Percentiles rank a stretch among this genome's conserved stretches.
Conservation (phyloP, 352 stramenopile species). For the Globisporangium uncinulatum region DNA sequence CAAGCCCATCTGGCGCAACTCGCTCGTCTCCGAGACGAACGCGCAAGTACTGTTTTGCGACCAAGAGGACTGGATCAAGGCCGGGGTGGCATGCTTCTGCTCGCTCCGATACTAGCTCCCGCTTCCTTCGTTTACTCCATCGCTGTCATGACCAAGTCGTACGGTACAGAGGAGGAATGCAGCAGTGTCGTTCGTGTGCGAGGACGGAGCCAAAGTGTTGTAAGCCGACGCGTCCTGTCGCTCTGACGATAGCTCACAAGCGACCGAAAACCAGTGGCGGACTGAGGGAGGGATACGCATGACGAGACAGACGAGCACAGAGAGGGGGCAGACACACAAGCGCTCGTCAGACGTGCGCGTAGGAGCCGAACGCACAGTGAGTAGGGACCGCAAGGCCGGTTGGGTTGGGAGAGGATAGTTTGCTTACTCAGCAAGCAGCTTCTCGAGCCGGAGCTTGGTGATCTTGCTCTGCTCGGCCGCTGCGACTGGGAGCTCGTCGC, state of each 20-base stretch:
- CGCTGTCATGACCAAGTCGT: neutral
- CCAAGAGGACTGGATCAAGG: conserved; percentile 92
- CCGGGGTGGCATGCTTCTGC: conserved; percentile 89
- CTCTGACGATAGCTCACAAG: neutral
- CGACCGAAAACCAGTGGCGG: neutral
- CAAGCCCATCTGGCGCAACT: conserved; percentile 64
- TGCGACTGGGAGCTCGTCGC: conserved; percentile 50
- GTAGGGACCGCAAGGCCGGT: too few species aligned
- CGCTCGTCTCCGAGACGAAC: conserved; percentile 88
- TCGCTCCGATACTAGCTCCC: conserved; percentile 82
- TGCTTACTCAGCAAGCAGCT: conserved; percentile 60
- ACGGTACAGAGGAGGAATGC: too few species aligned
- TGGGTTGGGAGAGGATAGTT: neutral
- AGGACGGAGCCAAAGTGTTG: too few species aligned
- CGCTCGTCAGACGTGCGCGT: neutral
- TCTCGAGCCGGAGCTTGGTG: conserved; percentile 60
- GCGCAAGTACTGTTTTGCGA: conserved; percentile 77
- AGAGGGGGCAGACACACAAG: neutral
- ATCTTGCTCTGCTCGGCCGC: conserved; percentile 75
- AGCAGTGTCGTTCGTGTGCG: too few species aligned
- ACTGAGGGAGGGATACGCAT: neutral
- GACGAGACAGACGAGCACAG: neutral
- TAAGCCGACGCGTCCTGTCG: too few species aligned
- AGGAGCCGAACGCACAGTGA: too few species aligned
- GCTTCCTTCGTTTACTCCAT: too few species aligned